Evolutionary conservation across 2,329 filamentous ascomycete species (phyloP), one percentile per base, ranked within the genome.

Genomic region (Scedosporium apiospermum): DNA sequence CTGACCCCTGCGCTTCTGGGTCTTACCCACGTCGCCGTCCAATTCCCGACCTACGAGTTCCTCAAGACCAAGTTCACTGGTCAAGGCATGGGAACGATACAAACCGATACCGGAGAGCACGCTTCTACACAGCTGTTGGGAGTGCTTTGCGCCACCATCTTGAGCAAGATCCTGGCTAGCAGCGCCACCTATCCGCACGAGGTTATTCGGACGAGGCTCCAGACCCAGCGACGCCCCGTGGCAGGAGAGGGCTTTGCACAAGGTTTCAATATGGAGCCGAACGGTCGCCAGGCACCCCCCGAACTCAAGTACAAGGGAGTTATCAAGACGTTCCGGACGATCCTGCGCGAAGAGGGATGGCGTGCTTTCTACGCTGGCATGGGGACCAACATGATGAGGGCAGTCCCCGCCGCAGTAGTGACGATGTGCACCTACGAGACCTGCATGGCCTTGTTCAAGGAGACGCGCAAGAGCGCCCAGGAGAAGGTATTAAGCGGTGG

Each of bases 401-500:
- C 95, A 6, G 88, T 99, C 12, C 95, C 95, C 38, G 92, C 95
- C 23, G 93, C 95, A 21, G 96, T 96, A 70, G 96, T 96, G 27
- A 99, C 95, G 3, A 96, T 99, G 88, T 81, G 98, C 71, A 98
- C 93, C 12, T 99, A 96, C 71, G 95, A 99, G 76, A 95, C 88
- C 68, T 77, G 81, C 59, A 86, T 86, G 83, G 76, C 79, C 61
- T 72, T 76, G 62, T 73, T 86, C 21, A 81, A 81, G 65, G 71
- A 75, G 63, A 71, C 73, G 30, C 77, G 77, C 67, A 65, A 69
- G 2, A 73, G 77, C 14, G 79, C 77, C 58, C 71, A 68, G 60
- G 69, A 69, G 41, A 77, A 74, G 66, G 63, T 72, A 51, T 66
- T 23, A 16, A 63, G 58, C 27, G 63, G 58, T 26, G 26, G 55